Evolutionary conservation across 2,329 filamentous ascomycete species (phyloP).

Genomic region (Sphaerulina vaccinii): DNA sequence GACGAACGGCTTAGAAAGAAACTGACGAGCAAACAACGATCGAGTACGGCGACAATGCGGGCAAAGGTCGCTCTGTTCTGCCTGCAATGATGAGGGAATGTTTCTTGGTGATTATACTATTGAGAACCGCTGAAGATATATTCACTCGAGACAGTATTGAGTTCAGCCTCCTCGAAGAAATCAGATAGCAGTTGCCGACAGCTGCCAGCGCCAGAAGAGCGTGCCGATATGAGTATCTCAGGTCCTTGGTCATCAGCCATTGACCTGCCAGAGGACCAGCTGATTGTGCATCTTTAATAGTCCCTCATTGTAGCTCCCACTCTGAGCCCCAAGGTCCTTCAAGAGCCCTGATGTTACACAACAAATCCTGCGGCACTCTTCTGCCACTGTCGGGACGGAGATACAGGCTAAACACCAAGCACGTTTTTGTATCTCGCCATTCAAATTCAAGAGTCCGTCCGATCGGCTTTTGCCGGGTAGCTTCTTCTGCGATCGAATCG

Average conservation of each 20-base stretch:
- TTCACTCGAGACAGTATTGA: not conserved
- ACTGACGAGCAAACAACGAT: not conserved
- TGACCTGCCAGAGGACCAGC: too few species aligned
- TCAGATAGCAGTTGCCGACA: not conserved
- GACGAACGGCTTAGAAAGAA: not conserved
- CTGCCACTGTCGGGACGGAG: not conserved
- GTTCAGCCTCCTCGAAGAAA: not conserved
- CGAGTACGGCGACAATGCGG: not conserved
- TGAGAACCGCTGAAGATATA: not conserved
- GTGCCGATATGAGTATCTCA: not conserved
- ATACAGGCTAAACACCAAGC: not conserved
- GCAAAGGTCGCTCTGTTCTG: not conserved
- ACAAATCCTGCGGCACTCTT: not conserved
- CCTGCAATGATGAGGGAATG: not conserved
- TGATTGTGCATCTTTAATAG: too few species aligned
- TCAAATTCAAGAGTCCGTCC: not conserved
- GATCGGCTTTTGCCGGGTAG: constrained; percentile 7
- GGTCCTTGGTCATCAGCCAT: not conserved
- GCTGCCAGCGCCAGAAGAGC: not conserved
- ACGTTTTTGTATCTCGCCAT: not conserved
- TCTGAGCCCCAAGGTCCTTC: not conserved
- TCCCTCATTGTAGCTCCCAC: too few species aligned
- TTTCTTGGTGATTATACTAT: too few species aligned
- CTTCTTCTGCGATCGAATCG: too few species aligned
- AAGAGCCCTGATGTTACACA: not conserved